phyloP scores from a whole-genome alignment of 2,329 filamentous ascomycete genomes.

The Conoideocrella luteorostrata region DNA sequence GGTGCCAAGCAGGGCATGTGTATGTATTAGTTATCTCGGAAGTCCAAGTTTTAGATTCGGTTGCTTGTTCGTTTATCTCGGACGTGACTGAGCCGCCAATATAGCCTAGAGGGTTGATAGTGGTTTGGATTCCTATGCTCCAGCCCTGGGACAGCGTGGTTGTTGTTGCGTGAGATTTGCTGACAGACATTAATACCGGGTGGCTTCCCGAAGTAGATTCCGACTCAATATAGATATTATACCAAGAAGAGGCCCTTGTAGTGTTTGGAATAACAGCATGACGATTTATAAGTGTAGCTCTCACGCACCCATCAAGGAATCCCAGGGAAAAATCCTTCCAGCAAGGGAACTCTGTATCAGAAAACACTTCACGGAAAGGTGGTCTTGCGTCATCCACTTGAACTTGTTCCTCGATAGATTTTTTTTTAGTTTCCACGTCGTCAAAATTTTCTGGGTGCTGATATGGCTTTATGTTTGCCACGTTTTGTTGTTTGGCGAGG shows the following conservation, averaged over 20 bases:
- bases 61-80: neutral
- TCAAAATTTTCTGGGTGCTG: too few species aligned
- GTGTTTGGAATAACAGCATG: neutral
- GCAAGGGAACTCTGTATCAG: neutral
- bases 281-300: neutral
- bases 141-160: neutral
- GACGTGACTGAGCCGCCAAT: neutral
- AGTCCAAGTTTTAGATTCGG: neutral
- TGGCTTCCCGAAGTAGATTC: neutral
- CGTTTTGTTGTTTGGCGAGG: too few species aligned
- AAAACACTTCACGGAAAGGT: neutral
- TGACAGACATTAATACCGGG: neutral
- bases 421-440: too few species aligned
- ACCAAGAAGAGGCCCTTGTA: neutral
- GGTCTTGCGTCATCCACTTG: neutral
- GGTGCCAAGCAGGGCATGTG: neutral
- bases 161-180: neutral
- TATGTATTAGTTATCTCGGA: neutral
- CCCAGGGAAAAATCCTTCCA: neutral
- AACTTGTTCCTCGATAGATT: neutral
- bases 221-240: neutral
- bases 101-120: neutral
- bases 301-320: neutral
- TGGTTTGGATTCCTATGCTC: neutral
- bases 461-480: too few species aligned